Evolutionary conservation across 2,329 filamentous ascomycete genomes (phyloP).

Genomic region (Falciphora oryzae): DNA sequence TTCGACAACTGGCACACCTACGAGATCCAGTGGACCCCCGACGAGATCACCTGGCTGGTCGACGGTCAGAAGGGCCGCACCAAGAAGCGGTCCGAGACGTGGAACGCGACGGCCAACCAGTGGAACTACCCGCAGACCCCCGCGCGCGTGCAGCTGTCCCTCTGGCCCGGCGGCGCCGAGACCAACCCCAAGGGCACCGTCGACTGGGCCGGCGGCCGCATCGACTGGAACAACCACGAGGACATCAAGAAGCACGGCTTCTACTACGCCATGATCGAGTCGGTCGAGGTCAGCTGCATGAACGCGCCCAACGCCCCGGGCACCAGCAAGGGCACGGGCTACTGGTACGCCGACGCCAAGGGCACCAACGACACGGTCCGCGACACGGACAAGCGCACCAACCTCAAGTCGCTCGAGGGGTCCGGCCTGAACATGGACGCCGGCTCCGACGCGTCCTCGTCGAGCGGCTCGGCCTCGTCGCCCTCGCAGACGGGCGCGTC

Average conservation of each 20-base stretch:
- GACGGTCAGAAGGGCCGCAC: constrained; percentile 74
- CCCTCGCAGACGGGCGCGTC: constrained; percentile 10
- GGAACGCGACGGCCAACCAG: constrained; percentile 74
- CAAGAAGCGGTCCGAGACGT: constrained; percentile 72
- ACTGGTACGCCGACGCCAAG: constrained; percentile 62
- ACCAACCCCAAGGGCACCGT: constrained; percentile 80
- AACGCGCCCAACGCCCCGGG: constrained; percentile 57
- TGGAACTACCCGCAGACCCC: constrained; percentile 92
- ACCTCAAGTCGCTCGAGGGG: constrained; percentile 74
- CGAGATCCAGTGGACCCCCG: constrained; percentile 87
- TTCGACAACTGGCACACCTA: constrained; percentile 81
- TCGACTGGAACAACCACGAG: constrained; percentile 73
- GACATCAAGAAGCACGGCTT: constrained; percentile 79
- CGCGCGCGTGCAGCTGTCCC: constrained; percentile 81
- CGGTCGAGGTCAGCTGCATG: constrained; percentile 83
- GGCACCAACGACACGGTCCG: constrained; percentile 73
- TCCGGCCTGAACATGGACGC: constrained; percentile 69
- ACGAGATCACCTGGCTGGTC: constrained; percentile 78
- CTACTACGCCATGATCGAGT: constrained; percentile 76
- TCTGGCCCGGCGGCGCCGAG: constrained; percentile 86
- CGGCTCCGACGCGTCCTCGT: constrained; percentile 16
- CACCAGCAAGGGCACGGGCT: constrained; percentile 62
- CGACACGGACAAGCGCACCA: constrained; percentile 67
- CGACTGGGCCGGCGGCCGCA: constrained; percentile 83
- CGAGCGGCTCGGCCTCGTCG: constrained; percentile 7